Conservation (phyloP, 768 basidiomycete genomes). For the Russula sp. region DNA sequence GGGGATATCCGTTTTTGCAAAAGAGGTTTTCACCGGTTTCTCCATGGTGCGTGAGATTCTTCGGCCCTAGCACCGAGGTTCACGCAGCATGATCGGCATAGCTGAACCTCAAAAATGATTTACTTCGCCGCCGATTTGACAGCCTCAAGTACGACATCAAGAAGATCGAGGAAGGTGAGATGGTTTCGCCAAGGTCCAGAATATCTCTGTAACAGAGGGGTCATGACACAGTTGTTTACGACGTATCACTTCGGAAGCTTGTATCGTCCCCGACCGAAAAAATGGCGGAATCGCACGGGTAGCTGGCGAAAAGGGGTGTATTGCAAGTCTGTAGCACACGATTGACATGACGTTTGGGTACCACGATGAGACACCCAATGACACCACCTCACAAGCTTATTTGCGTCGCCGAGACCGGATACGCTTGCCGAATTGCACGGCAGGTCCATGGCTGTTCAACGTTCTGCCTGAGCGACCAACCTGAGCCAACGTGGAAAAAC, state of each 20-base stretch:
- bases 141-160: slow-evolving; percentile 84
- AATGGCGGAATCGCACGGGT: slow-evolving; percentile 21
- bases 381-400: slow-evolving; percentile 2
- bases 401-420: slow-evolving; percentile 53
- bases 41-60: slow-evolving; percentile 58
- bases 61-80: background rate
- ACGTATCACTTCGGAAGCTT: slow-evolving; percentile 74
- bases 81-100: slow-evolving; percentile 32
- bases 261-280: slow-evolving; percentile 34
- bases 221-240: slow-evolving; percentile 65
- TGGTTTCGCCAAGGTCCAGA: background rate
- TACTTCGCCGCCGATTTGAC: slow-evolving; percentile 71
- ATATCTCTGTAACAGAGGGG: slow-evolving; percentile 15
- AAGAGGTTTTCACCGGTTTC: slow-evolving; percentile 80
- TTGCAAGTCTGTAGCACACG: background rate
- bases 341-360: background rate
- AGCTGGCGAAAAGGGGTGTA: background rate
- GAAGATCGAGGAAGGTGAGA: slow-evolving; percentile 80
- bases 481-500: slow-evolving; percentile 26
- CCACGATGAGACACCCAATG: background rate
- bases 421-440: slow-evolving; percentile 69
- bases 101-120: slow-evolving; percentile 82
- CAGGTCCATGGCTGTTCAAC: slow-evolving; percentile 61
- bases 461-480: background rate
- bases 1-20: slow-evolving; percentile 73